phyloP scores from a whole-genome alignment of 1,284 basidiomycete genomes.

The Pseudozyma pruni region DNA sequence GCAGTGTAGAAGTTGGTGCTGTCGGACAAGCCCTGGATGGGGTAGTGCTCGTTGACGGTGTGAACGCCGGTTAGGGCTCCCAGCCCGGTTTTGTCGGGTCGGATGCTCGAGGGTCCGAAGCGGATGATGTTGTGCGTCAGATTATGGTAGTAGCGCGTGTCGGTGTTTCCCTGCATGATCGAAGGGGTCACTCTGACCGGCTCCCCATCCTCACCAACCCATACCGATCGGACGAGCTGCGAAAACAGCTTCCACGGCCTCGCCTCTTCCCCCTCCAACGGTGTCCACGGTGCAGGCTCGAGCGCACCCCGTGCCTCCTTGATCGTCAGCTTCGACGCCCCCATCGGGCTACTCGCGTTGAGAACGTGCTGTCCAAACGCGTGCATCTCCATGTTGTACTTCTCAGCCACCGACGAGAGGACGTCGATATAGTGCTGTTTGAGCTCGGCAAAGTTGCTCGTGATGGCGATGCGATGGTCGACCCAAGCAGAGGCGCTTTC shows the following conservation, averaged over 20 bases:
- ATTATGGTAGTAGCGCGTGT: slow-evolving; percentile 71
- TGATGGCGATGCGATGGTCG: slow-evolving; percentile 74
- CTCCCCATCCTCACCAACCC: slow-evolving; percentile 68
- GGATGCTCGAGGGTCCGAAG: slow-evolving; percentile 68
- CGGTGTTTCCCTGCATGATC: slow-evolving; percentile 72
- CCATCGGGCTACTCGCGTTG: slow-evolving; percentile 12
- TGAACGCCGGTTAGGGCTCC: slow-evolving; percentile 72
- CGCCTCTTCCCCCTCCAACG: slow-evolving; percentile 69
- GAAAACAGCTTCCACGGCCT: slow-evolving; percentile 71
- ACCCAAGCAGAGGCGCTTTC: slow-evolving; percentile 73
- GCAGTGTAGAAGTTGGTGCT: slow-evolving; percentile 71
- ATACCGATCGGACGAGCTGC: slow-evolving; percentile 71
- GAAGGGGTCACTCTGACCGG: slow-evolving; percentile 72
- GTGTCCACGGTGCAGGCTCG: slow-evolving; percentile 74
- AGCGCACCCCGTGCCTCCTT: slow-evolving; percentile 72
- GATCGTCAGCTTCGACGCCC: slow-evolving; percentile 37
- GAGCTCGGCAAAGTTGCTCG: slow-evolving; percentile 71
- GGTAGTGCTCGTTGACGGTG: slow-evolving; percentile 75
- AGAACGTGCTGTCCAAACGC: slow-evolving; percentile 67
- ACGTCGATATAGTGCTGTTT: slow-evolving; percentile 71
- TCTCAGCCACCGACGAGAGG: slow-evolving; percentile 70
- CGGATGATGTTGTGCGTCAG: slow-evolving; percentile 73
- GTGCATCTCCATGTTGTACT: slow-evolving; percentile 69
- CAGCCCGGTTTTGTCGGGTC: slow-evolving; percentile 66
- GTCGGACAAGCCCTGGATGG: slow-evolving; percentile 69